These are phyloP conservation scores for Solanum ossicruentum DNA, from an alignment of 257 asterid species.

Conservation along the genomic window DNA sequence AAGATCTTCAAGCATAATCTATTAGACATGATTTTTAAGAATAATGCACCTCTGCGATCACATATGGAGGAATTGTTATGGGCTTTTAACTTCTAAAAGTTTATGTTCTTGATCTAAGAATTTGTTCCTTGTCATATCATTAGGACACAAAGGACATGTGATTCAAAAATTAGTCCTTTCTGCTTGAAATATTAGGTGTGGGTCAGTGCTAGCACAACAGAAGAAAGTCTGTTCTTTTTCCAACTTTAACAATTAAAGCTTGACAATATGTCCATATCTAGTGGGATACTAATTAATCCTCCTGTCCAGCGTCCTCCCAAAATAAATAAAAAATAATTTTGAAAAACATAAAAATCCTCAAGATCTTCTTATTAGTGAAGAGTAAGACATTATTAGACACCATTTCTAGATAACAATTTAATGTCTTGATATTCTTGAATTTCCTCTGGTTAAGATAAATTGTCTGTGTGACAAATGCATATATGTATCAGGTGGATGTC, in stretches of 20 bases:
- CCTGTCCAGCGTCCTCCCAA: neutral
- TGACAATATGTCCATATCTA: neutral
- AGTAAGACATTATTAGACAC: neutral
- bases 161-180: neutral
- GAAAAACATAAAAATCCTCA: neutral
- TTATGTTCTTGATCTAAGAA: neutral
- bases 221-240: neutral
- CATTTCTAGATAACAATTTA: neutral
- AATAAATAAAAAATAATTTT: neutral
- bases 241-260: neutral
- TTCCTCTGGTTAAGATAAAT: neutral
- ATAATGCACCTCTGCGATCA: neutral
- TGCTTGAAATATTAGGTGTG: neutral
- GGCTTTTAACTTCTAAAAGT: neutral
- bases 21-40: neutral
- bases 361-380: neutral
- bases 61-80: neutral
- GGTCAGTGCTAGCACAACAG: neutral
- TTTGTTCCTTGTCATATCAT: neutral
- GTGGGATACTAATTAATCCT: neutral
- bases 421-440: neutral
- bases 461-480: neutral
- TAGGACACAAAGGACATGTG: neutral
- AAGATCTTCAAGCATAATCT: neutral
- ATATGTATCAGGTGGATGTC: constrained; percentile 68